These are phyloP conservation scores for Elongisporangium prolatum DNA, from an alignment of 352 stramenopile genomes.

Conservation along the genomic window DNA sequence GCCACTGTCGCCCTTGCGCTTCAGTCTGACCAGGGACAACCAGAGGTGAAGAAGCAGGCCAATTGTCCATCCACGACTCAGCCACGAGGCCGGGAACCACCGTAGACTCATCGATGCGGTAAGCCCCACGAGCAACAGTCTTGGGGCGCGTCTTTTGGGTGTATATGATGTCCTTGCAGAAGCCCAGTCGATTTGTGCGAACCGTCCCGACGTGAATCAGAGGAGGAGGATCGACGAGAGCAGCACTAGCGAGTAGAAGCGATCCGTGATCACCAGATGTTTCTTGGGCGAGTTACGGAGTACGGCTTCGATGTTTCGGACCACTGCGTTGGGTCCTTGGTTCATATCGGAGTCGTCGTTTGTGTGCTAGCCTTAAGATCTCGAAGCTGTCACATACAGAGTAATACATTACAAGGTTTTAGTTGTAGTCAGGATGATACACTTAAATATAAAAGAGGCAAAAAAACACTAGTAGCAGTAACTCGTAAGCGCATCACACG, in stretches of 20 bases:
- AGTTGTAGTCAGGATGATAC: conserved; percentile 1
- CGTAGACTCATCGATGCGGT: too few relatives aligned
- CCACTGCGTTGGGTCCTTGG: not conserved
- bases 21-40: too few relatives aligned
- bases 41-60: too few relatives aligned
- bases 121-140: conserved; percentile 4
- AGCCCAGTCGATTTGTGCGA: conserved; percentile 8
- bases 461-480: conserved; percentile 5
- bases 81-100: too few relatives aligned
- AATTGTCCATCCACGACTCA: too few relatives aligned
- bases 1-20: too few relatives aligned
- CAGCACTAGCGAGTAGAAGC: not conserved
- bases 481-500: conserved; percentile 8
- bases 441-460: not conserved
- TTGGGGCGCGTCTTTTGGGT: conserved; percentile 10
- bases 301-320: conserved; percentile 4
- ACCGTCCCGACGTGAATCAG: conserved; percentile 13
- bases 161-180: conserved; percentile 11
- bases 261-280: conserved; percentile 1
- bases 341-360: not conserved
- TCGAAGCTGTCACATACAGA: too few relatives aligned
- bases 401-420: not conserved
- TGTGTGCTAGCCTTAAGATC: too few relatives aligned
- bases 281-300: not conserved
- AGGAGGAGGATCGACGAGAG: conserved; percentile 11